These are phyloP conservation scores for Populus davidiana DNA, from an alignment of 345 rosid genomes.

Conservation along the genomic window DNA sequence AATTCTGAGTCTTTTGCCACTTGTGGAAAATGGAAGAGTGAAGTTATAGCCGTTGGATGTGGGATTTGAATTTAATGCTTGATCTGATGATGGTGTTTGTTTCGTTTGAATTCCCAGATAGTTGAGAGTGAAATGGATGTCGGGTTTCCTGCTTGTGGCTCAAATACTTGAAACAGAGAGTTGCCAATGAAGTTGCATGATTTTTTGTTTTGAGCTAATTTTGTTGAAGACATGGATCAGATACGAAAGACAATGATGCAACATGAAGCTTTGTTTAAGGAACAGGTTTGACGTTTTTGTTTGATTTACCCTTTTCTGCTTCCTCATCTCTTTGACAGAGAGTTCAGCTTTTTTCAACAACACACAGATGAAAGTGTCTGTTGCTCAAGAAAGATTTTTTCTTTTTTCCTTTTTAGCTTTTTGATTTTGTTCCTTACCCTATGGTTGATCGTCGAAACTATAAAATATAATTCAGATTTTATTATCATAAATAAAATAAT, in stretches of 20 bases:
- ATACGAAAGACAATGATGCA: conserved; percentile 18
- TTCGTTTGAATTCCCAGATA: neutral
- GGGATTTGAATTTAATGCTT: no score
- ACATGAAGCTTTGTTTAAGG: conserved; percentile 19
- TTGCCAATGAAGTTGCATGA: neutral
- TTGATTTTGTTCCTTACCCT: neutral
- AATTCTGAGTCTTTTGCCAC: neutral
- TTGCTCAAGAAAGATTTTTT: neutral
- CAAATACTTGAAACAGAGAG: neutral
- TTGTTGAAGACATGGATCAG: conserved; percentile 15
- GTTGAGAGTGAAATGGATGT: neutral
- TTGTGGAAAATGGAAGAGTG: neutral
- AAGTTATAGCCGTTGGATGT: neutral
- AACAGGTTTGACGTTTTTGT: conserved; percentile 11
- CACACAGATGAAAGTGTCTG: neutral
- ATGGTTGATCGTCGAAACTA: no score
- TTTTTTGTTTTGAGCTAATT: neutral
- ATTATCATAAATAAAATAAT: no score
- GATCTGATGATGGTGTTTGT: neutral
- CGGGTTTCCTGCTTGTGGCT: neutral
- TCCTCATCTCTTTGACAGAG: neutral
- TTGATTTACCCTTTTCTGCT: neutral
- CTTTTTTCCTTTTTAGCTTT: neutral
- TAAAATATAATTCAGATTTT: no score
- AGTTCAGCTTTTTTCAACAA: neutral